phyloP scores from a whole-genome alignment of 352 stramenopile species.

The Pythium biforme region DNA sequence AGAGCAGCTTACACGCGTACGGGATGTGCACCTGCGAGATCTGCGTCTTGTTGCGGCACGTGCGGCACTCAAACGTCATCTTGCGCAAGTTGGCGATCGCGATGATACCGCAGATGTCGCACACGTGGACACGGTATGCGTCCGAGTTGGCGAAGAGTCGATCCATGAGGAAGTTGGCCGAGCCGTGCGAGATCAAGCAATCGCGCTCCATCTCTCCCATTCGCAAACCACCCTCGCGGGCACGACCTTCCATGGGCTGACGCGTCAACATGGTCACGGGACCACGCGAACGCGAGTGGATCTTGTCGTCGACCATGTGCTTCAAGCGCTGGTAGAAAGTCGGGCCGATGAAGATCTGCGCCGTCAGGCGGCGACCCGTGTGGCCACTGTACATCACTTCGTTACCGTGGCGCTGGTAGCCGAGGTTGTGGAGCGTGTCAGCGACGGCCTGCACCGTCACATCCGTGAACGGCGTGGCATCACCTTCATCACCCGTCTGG shows the following conservation, averaged over 20 bases:
- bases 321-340: constrained; percentile 99
- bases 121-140: constrained; percentile 98
- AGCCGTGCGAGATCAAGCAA: constrained; percentile 99
- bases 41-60: constrained; percentile 93
- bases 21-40: constrained; percentile 97
- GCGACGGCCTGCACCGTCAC: constrained; percentile 98
- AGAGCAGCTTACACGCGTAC: constrained; percentile 99
- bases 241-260: constrained; percentile 98
- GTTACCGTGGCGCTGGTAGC: constrained; percentile 99
- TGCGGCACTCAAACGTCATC: constrained; percentile 98
- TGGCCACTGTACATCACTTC: constrained; percentile 99
- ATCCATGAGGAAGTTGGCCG: constrained; percentile 99
- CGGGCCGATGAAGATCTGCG: constrained; percentile 98
- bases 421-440: constrained; percentile 92
- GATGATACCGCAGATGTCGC: constrained; percentile 98
- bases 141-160: constrained; percentile 99
- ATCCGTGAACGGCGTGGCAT: constrained; percentile 99
- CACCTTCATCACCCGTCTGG: constrained; percentile 96
- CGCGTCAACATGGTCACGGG: constrained; percentile 98
- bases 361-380: constrained; percentile 95
- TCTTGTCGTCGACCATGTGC: constrained; percentile 99
- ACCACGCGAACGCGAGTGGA: constrained; percentile 94
- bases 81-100: constrained; percentile 99
- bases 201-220: constrained; percentile 99
- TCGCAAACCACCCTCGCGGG: constrained; percentile 96